Base-by-base conservation (phyloP, 78 protist genomes). In the Pelomyxa schiedti region DNA sequence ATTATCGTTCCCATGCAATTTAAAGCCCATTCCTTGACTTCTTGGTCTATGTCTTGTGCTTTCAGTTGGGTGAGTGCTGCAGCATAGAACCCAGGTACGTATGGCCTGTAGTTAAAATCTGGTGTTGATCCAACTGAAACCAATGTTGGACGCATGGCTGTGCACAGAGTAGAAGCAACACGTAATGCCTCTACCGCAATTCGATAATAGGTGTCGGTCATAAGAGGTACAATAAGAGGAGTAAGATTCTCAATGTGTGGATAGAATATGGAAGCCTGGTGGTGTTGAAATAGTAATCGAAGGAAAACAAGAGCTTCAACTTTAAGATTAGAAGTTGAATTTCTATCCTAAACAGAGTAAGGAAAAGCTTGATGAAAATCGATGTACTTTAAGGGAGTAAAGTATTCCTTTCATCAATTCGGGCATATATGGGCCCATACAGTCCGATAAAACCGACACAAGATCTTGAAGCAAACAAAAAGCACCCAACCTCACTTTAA, bases 21-120 rank as follows among this genome's bases (percentile, higher is more conserved):
- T 84, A 93, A 87, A 39, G 95, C 88, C 32, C 76, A 6, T 75
- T 95, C 96, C 82, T 92, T 91, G 68, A 95, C 98, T 64, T 95
- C 98, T 74, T 92, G 93, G 66, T 95, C 97, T 39, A 80, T 79
- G 29, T 91, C 97, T n/a, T 65, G 82, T 22, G 90, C 81, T 39
- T 58, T n/a, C 22, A 95, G 81, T 63, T 93, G 82, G 35, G 24
- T 75, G 32, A 64, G 7, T 24, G 64, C 74, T 2, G 87, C 69
- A 16, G 43, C 64, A 76, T 70, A 92, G 52, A 92, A 29, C 5
- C 3, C 39, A 4, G 47, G 1, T 8, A 77, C 70, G 29, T 66
- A 7, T 41, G 72, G 40, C 24, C 9, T 67, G 36, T 6, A 29
- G 24, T 0, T 79, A 38, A 42, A 52, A 26, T 32, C 38, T n/a